Percentiles rank a stretch among this genome's conserved stretches.
Conservation (phyloP, 257 asterid species). For the Przewalskia tangutica region DNA sequence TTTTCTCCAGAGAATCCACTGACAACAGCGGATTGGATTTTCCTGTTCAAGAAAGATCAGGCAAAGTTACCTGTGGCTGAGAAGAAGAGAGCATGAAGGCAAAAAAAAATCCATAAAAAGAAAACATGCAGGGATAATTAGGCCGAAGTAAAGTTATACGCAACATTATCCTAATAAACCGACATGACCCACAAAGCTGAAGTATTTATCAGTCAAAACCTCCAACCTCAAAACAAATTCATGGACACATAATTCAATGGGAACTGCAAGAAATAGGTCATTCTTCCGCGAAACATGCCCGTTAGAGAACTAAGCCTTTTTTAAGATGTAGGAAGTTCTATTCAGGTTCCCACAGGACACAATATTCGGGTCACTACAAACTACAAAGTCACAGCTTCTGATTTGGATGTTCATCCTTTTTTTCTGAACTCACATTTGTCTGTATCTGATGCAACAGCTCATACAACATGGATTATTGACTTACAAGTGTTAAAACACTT, state of each 20-base stretch:
- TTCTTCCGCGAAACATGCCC: background rate
- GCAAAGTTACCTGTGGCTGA: background rate
- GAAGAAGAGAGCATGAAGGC: background rate
- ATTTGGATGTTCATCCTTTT: background rate
- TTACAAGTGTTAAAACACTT: background rate
- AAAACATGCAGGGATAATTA: background rate
- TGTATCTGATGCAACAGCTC: background rate
- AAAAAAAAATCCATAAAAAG: background rate
- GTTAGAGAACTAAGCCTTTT: background rate
- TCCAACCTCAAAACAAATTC: background rate
- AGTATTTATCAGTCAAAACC: background rate
- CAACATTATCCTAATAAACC: background rate
- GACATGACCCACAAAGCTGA: background rate
- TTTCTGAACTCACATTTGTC: background rate
- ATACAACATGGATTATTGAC: background rate
- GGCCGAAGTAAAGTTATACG: background rate
- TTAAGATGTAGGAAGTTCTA: slow-evolving; percentile 1
- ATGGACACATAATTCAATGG: background rate
- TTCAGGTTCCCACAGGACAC: background rate
- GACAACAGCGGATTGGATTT: slow-evolving; percentile 48
- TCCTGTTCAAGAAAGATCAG: slow-evolving; percentile 28
- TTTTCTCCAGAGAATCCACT: slow-evolving; percentile 93
- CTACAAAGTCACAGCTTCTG: background rate
- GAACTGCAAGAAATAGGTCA: background rate
- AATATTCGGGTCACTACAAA: background rate